These are phyloP conservation scores for Fusarium begoniae DNA, from an alignment of 2,329 filamentous ascomycete genomes.

Conservation along the genomic window DNA sequence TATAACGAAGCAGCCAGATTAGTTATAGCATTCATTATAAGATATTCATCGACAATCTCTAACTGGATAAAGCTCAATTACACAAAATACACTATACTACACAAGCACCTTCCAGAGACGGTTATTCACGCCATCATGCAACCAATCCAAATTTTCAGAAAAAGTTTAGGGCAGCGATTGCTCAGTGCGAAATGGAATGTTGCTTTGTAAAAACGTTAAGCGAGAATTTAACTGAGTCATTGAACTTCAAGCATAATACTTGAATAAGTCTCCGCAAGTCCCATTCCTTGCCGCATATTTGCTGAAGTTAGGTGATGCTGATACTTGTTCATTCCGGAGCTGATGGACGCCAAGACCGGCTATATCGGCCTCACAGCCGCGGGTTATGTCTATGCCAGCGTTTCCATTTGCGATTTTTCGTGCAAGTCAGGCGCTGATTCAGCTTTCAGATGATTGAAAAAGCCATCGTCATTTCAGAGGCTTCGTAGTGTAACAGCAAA, in stretches of 20 bases:
- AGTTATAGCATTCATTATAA: rapidly evolving
- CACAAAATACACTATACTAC: too few species aligned
- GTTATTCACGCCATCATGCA: neutral
- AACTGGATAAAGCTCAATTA: neutral
- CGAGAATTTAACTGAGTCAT: neutral
- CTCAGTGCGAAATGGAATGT: neutral
- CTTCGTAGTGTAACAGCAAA: neutral
- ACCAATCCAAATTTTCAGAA: too few species aligned
- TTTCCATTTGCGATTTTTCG: neutral
- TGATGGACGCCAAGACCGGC: neutral
- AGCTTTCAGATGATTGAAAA: neutral
- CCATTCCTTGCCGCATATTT: neutral
- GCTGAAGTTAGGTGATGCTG: neutral
- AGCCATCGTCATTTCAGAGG: too few species aligned
- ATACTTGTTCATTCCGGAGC: neutral
- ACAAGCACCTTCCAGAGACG: neutral
- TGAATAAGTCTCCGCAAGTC: neutral
- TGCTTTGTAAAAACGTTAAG: neutral
- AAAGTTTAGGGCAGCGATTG: rapidly evolving
- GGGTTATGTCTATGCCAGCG: neutral
- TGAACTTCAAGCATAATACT: neutral
- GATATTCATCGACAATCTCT: rapidly evolving
- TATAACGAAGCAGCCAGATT: too few species aligned
- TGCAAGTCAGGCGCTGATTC: neutral
- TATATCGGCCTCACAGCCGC: neutral